Evolutionary conservation across 23 red algal species (phyloP), one percentile per base, ranked within the genome.

Genomic region (Chondrus crispus): DNA sequence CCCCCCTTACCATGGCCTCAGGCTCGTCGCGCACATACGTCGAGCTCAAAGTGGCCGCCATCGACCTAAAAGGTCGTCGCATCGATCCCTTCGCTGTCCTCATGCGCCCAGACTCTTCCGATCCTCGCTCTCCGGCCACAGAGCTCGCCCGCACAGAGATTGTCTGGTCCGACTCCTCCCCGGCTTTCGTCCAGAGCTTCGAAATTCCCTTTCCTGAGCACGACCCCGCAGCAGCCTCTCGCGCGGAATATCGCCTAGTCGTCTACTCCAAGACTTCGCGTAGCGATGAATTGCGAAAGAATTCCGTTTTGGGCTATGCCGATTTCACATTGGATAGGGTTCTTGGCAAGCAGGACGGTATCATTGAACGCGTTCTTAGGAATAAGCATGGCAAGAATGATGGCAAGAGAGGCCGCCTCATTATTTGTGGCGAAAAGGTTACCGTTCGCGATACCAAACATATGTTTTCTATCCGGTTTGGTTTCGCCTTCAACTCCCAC

Each of bases 41-140:
- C 40, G 88, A 92, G 88, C 76, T 92, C 88, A 92, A 92, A 60
- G 76, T 92, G 35, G 88, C 88, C 9, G 88, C 88, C 41, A 62
- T 78, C 4, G 75, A 83, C 40, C 75, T 92, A 3, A 66, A 71
- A 28, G 88, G 88, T 41, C 52, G 88, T 24, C 74, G 76, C 1
- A 26, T 92, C 8, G 88, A 92, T 68, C 88, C 88, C 35, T 92
- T 92, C 68, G 88, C 58, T 18, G 88, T 83, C 18, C 75, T 92
- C 6, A 48, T 78, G 16, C 43, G 76, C 4, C 33, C 74, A 19
- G 46, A 49, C 44, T 66, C 88, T 5, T 26, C 29, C 81, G 53
- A n/a, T 2, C n/a, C 84, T 11, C 3, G 18, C 4, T 5, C 77
- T 19, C 28, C 47, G 29, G 11, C 16, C 22, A 47, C 71, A 10